These are phyloP conservation scores for Suillus fuscotomentosus DNA, from an alignment of 768 basidiomycete species.

Conservation along the genomic window DNA sequence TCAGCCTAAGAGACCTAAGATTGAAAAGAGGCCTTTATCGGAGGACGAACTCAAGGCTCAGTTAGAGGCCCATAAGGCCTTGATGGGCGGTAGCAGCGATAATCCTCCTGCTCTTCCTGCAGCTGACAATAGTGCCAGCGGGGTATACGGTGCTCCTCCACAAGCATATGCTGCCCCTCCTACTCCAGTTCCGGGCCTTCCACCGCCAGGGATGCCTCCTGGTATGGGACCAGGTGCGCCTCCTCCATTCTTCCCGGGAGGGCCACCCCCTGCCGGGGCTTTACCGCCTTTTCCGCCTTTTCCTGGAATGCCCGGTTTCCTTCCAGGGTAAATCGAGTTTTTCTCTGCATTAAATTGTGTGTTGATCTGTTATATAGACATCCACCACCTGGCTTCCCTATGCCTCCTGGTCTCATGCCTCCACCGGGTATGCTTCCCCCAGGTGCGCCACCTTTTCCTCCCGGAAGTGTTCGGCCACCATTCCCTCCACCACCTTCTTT, in stretches of 20 bases:
- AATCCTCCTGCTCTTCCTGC: conserved; percentile 33
- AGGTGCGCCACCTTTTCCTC: conserved; percentile 36
- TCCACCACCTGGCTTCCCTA: conserved; percentile 54
- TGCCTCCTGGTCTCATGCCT: conserved; percentile 39
- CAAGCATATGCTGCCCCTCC: conserved; percentile 61
- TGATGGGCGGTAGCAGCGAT: conserved; percentile 71
- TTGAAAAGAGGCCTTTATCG: conserved; percentile 72
- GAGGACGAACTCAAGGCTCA: conserved; percentile 86
- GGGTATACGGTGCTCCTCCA: conserved; percentile 73
- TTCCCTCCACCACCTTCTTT: conserved; percentile 36
- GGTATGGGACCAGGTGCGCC: conserved; percentile 44
- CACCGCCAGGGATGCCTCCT: conserved; percentile 32
- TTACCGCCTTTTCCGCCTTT: conserved; percentile 42
- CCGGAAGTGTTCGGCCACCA: conserved; percentile 35
- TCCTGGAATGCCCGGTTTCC: conserved; percentile 49
- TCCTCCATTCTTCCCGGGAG: conserved; percentile 39
- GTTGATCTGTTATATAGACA: conserved; percentile 30
- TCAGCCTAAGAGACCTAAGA: conserved; percentile 76
- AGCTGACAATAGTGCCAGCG: conserved; percentile 44
- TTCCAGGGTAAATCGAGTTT: conserved; percentile 49
- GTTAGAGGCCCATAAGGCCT: conserved; percentile 84
- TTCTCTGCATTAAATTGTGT: conserved; percentile 12
- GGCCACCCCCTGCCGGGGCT: conserved; percentile 35
- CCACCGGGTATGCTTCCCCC: conserved; percentile 36
- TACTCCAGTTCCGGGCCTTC: conserved; percentile 26